Base-by-base conservation (phyloP, 805 yeast species). In the Candida ovalis region DNA sequence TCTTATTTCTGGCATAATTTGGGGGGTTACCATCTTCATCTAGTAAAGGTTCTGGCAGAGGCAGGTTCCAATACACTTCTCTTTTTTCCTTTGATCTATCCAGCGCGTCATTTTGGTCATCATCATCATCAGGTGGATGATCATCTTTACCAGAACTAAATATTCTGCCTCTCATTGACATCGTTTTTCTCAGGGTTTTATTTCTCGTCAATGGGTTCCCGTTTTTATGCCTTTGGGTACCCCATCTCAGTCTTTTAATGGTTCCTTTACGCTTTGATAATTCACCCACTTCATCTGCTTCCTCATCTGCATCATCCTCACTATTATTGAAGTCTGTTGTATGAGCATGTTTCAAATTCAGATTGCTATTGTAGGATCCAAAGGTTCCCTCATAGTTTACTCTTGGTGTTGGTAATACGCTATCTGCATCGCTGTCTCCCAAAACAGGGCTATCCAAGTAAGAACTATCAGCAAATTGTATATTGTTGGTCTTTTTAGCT, bases 191-290 rank as follows among this genome's bases (percentile, higher is more conserved):
- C 39, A 86, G 62, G 0, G 92, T 84, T 59, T 74, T 83, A 17
- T 82, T 76, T 54, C 91, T 70, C 7, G 76, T 75, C 17, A 62
- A 43, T 21, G 94, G 91, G 42, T 76, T 74, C 8, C 95, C 96
- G 52, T 80, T 76, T 49, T 80, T 80, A 59, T 81, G 79, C 56
- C 96, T 76, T 55, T 86, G 88, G 3, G 97, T 91, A 49, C 97
- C 97, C 96, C 96, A 88, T 68, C 96, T 76, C 56, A 84, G 78
- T 59, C 95, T 76, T 55, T 84, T 81, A 81, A 86, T 85, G 0
- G 86, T 73, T 15, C 71, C 75, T 30, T 71, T 66, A 39, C 80
- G 52, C 15, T 55, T 47, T 2, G 68, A 62, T 7, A 52, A 48
- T 7, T 59, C 61, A 7, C 57, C 58, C 2, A 50, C 38, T 4